Base-by-base conservation (phyloP, 805 yeast species). In the Ogataea nonfermentans region DNA sequence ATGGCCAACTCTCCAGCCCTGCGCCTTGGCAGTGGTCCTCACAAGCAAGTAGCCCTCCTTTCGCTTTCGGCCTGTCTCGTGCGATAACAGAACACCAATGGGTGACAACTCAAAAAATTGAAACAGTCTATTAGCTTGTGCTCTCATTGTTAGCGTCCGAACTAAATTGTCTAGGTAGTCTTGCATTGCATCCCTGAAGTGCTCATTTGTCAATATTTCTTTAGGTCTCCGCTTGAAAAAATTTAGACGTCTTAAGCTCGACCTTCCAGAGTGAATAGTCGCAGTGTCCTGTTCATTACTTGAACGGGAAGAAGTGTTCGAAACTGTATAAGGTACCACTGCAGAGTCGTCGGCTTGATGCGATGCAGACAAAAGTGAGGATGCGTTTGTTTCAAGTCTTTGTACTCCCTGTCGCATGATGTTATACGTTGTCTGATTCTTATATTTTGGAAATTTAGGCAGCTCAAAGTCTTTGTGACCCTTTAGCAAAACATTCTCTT, bases 1-100 rank as follows among this genome's bases (percentile, higher is more conserved):
- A 57, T 91, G 97, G 3, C 93, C 85, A 5, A 91, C 96, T 51
- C 95, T 72, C 98, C 99, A 93, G 2, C 99, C 98, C 58, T 88
- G 95, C 0, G 89, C 73, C 46, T 78, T 79, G 0, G 98, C 91
- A 0, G 88, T 79, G 1, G 96, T 82, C 14, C 89, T 79, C 32
- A 90, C 77, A 39, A 84, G 76, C 42, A 91, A 61, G 35, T 78
- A 76, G 2, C 99, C 99, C 62, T 93, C 96, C 53, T 89, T 93
- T 1, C 98, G 95, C 40, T 78, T 79, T 55, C 72, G 84, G 0
- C 86, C 84, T 20, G 78, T 75, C 59, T 93, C 99, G 47, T 86
- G 81, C 34, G 91, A 81, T 28, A 93, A 67, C 33, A 89, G 67
- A 7, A 93, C 79, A 6, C 95, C 86, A 48, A 93, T 75, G 0